Evolutionary conservation across 2,329 filamentous ascomycete genomes (phyloP), one percentile per base, ranked within the genome.

Genomic region (Cladophialophora carrionii): DNA sequence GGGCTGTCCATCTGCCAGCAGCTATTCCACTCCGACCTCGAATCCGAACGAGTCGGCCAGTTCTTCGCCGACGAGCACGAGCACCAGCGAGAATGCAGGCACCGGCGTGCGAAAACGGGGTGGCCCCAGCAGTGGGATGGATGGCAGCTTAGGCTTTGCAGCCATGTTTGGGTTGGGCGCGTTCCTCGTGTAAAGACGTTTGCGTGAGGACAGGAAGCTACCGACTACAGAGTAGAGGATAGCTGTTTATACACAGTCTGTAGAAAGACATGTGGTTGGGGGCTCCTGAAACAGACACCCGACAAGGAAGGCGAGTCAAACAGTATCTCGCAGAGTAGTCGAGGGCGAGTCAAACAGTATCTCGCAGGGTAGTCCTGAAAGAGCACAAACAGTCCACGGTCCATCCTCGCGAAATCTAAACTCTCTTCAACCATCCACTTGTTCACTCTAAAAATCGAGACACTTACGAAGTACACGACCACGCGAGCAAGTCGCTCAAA

Each of bases 111-210:
- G 43, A 34, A 62, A 51, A 37, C 31, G 58, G 51, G 48, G 24
- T 17, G 4, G 8, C 48, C 48, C 48, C 12, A 3, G 26, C 17
- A 57, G 41, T 57, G 51, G 49, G 24, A 22, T 58, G 46, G 52
- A 56, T 5, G 63, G 54, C n/a, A 55, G 58, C 29, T 24, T 65
- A 14, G 59, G 58, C 9, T 59, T 62, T 32, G 59, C 55, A n/a
- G 63, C 63, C 34, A 58, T 65, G 52, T 55, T 62, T 26, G 63
- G 63, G n/a, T 10, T 65, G 22, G 63, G 62, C 4, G 57, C 48
- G 9, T 37, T 60, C 14, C 41, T 60, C n/a, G 31, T 41, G 26
- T 60, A 60, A 37, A 34, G 1, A 22, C 12, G 4, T n/a, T 14
- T 43, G n/a, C 9, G 2, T 3, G 12, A 43, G 10, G 41, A 43